Base-by-base conservation (phyloP, 371 early-diverging fungal species). In the Mortierella sp. region DNA sequence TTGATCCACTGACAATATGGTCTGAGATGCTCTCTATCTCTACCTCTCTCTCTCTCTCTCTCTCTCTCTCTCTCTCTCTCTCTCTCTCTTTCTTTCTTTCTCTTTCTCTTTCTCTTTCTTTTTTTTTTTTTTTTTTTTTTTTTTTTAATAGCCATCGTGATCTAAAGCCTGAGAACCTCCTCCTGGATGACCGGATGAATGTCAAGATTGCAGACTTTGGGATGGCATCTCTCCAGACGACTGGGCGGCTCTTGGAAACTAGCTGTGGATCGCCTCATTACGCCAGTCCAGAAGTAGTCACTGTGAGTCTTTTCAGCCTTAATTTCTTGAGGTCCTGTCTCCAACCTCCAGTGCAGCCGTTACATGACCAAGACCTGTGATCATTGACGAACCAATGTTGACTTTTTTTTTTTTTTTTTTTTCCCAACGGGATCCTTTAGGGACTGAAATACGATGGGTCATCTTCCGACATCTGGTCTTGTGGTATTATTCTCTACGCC, bases 161-260 rank as follows among this genome's bases (percentile, higher is more conserved):
- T 84, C 84, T 98, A 19, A 98, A 98, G 76, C 96, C 97, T 84
- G 92, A 90, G 66, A 98, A 98, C 82, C 85, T 98, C 48, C 84
- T 98, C 66, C 84, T 98, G 14, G 96, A 96, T 81, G 85, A 87
- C 55, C 89, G 90, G 53, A 87, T 84, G 60, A 90, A 88, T 26
- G 83, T 95, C 60, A 94, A 93, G 69, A 89, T 92, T 67, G 92
- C 91, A 37, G 92, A 93, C 72, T 93, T 92, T 81, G 92, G 92
- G 16, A 91, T 92, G 92, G 94, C 92, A 2, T 89, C 87, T 1
- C 66, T 93, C 37, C 92, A 92, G 60, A 88, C 87, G 7, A 57
- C 83, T 6, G 89, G 90, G 7, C 84, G 84, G 19, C 75, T 91
- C 80, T 74, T 93, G 26, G 90, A 90, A 55, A 93, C 92, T 0